Conservation (phyloP, 306 rosid species). For the Betula pendula region DNA sequence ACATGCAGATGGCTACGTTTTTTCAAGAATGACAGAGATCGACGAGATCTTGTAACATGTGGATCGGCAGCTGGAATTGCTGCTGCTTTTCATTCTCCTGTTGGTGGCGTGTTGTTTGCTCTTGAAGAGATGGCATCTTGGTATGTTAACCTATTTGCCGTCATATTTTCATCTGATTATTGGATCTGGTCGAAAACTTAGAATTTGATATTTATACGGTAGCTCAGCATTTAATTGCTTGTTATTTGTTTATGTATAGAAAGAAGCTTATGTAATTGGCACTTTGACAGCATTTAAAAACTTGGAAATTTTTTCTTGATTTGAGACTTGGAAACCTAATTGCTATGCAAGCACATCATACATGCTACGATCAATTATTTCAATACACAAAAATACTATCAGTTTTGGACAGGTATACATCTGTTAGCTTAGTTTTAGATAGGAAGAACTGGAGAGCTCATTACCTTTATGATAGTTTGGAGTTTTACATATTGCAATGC, state of each 20-base stretch:
- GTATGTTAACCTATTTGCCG: slow-evolving; percentile 40
- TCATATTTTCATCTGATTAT: not conserved
- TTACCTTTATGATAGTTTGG: not conserved
- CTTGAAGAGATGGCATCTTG: slow-evolving; percentile 96
- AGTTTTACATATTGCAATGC: not conserved
- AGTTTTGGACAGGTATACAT: not conserved
- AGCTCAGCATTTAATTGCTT: not conserved
- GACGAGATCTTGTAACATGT: slow-evolving; percentile 78
- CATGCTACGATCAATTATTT: not conserved
- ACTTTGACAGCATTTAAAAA: not conserved
- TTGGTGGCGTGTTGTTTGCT: slow-evolving; percentile 93
- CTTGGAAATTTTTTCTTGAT: not conserved
- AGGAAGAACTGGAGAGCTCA: not conserved
- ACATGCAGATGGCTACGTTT: slow-evolving; percentile 79
- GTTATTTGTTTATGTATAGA: not conserved
- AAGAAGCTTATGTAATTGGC: not conserved
- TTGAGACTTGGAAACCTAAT: not conserved
- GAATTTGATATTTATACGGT: not conserved
- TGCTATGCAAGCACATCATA: not conserved
- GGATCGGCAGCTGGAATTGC: slow-evolving; percentile 98
- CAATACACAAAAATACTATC: not conserved
- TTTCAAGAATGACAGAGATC: slow-evolving; percentile 87
- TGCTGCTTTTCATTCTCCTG: slow-evolving; percentile 92
- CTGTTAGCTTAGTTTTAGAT: not conserved
- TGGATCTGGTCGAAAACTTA: not conserved